Evolutionary conservation across 2,329 filamentous ascomycete species (phyloP), one percentile per base, ranked within the genome.

Genomic region (Aspergillus ochraceoroseus): DNA sequence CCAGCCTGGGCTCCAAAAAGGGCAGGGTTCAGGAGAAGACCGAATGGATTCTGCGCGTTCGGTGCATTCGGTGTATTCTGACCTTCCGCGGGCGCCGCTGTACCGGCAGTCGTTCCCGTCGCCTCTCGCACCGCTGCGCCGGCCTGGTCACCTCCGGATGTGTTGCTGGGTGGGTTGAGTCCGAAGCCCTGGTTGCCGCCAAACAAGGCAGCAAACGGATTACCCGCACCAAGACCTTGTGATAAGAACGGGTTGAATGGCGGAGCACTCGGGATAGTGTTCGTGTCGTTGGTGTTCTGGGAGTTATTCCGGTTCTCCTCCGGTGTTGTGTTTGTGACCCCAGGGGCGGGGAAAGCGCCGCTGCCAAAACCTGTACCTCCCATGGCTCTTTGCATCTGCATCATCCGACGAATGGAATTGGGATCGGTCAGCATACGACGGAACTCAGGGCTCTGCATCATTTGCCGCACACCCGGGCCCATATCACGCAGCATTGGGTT

Each of bases 351-450:
- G 61, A 98, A 96, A 4, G 79, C 72, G 29, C 59, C 55, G 28
- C 65, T 72, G 34, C 70, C 71, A 40, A 60, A 64, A 40, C 74
- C 76, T 30, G 71, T 75, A 68, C 63, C 61, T 33, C 68, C 67
- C 70, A 82, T 77, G 42, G 68, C 66, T 44, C 85, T 76, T 60
- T 89, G 84, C 80, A 96, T 83, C 47, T 87, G 80, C 56, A 87
- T 79, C 55, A 89, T 87, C 62, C 85, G 81, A 43, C 87, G 76
- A 50, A 98, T 78, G 54, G 87, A 80, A 30, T 87, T 79, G 3
- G 92, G 92, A 59, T 94, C 88, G 47, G 87, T 90, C 75, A 98
- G 83, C 85, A 96, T 92, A 36, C 85, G 77, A 56, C 92, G 79
- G 68, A 96, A 88, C 49, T 88, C 78, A 0, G 89, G 89, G 15